Evolutionary conservation across 345 rosid genomes (phyloP), one percentile per base, ranked within the genome.

Genomic region (Citrus unshiu): DNA sequence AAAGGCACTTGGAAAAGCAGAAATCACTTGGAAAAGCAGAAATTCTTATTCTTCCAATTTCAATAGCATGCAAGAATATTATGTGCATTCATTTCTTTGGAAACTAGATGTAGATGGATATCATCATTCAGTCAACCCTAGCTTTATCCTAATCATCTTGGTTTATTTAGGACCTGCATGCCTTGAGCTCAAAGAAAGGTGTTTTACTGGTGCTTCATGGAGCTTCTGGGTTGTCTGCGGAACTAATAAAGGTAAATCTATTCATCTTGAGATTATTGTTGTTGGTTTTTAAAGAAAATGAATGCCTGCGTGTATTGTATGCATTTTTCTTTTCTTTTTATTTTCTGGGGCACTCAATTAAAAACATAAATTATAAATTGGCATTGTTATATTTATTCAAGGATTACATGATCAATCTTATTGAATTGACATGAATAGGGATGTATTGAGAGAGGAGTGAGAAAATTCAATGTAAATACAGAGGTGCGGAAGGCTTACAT

Each of bases 201-300:
- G 95, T 93, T 67, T 80, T 89, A 72, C 89, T 95, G 83, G 98
- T 95, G 66, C 93, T 95, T 65, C 99, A 93, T n/a, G 98, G 98
- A 80, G 99, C 99, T 77, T 95, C 99, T 10, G 99, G 98, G 74
- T 82, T 95, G 86, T 80, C 97, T 4, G 73, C 80, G 74, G 89
- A 88, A 54, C 91, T 95, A 70, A 82, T 93, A 80, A 86, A 95
- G 97, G 98, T 95, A 79, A 35, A 18, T 61, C 61, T 46, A 25
- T 73, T 74, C 57, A 21, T 25, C 72, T 56, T 29, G n/a, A 60
- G 19, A 71, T 25, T 70, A 13, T 74, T 37, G 34, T 49, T 32
- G 56, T 10, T 2, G 35, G 21, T 62, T 3, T 32, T 32, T 12
- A 12, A 65, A 19, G 2, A 46, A 3, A 46, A 46, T 13, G 16